A percentile compares a stretch with the other conserved stretches of the same genome.
Conservation (phyloP, 345 rosid genomes). For the Raphanus raphanistrum region DNA sequence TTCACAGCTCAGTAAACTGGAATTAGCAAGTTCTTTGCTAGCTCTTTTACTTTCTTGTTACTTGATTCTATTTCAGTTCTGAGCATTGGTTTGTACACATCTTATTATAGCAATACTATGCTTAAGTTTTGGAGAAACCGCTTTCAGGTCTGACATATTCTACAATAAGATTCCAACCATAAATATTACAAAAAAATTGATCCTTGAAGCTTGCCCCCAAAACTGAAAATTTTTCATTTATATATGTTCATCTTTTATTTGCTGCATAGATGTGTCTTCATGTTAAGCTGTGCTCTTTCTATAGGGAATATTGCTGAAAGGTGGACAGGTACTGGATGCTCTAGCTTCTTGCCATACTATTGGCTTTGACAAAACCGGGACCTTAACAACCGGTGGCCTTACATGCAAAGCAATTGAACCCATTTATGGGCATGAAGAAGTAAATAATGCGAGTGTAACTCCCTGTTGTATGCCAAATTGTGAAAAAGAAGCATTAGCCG, state of each 20-base stretch:
- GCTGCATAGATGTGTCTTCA: not conserved
- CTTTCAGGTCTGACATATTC: not conserved
- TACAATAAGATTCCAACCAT: not conserved
- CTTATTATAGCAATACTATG: not conserved
- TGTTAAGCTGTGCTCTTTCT: not conserved
- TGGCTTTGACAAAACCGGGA: slow-evolving; percentile 98
- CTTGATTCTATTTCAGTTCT: not conserved
- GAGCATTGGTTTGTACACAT: not conserved
- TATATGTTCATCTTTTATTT: not conserved
- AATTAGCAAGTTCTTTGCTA: not conserved
- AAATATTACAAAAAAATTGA: not conserved
- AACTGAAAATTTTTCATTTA: not conserved
- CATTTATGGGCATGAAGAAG: slow-evolving; percentile 67
- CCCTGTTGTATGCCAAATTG: slow-evolving; percentile 75
- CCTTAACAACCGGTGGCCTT: slow-evolving; percentile 95
- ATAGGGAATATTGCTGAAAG: slow-evolving; percentile 90
- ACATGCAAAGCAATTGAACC: slow-evolving; percentile 87
- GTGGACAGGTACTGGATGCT: slow-evolving; percentile 87
- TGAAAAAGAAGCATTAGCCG: slow-evolving; percentile 92
- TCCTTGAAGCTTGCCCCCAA: not conserved
- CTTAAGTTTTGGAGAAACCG: not conserved
- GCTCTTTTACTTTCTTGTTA: not conserved
- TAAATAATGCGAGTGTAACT: slow-evolving; percentile 33
- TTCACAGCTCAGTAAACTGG: not conserved
- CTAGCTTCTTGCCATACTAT: slow-evolving; percentile 77